These are phyloP conservation scores for Saprolegnia diclina DNA, from an alignment of 352 stramenopile genomes.

Conservation along the genomic window DNA sequence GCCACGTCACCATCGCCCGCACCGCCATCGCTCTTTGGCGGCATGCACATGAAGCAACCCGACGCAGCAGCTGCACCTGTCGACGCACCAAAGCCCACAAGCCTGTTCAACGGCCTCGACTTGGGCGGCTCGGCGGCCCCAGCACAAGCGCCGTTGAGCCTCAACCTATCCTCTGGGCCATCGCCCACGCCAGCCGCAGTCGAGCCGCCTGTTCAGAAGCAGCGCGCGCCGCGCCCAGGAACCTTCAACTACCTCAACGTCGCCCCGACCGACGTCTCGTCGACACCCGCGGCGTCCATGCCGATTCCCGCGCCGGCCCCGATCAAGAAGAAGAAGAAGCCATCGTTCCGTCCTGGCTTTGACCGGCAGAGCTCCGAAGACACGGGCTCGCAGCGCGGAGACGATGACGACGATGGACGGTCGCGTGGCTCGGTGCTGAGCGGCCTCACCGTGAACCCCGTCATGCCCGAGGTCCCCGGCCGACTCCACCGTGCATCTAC, in stretches of 20 bases:
- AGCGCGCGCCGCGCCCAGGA: slow-evolving; percentile 1
- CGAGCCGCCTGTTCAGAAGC: slow-evolving; percentile 1
- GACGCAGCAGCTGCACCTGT: neutral
- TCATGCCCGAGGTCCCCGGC: neutral
- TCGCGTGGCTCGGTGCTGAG: slow-evolving; percentile 42
- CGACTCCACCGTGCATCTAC: neutral
- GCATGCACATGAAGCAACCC: slow-evolving; percentile 23
- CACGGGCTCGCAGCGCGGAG: slow-evolving; percentile 65
- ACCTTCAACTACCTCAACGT: slow-evolving; percentile 65
- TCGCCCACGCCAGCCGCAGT: neutral
- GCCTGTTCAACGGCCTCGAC: slow-evolving; percentile 26
- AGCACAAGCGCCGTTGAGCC: slow-evolving; percentile 11
- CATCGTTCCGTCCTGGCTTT: slow-evolving; percentile 78
- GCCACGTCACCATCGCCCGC: neutral
- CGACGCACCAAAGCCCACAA: neutral
- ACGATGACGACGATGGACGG: slow-evolving; percentile 55
- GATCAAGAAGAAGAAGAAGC: slow-evolving; percentile 78
- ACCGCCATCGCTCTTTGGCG: slow-evolving; percentile 23
- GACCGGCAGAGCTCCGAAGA: slow-evolving; percentile 80
- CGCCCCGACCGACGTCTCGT: slow-evolving; percentile 26
- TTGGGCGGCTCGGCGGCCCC: slow-evolving; percentile 12
- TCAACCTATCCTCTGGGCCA: slow-evolving; percentile 11
- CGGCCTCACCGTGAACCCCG: slow-evolving; percentile 57
- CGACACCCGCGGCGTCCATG: slow-evolving; percentile 21
- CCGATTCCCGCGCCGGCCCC: slow-evolving; percentile 31